These are phyloP conservation scores for Pterocarpus macrocarpus DNA, from an alignment of 306 rosid species.

Conservation along the genomic window DNA sequence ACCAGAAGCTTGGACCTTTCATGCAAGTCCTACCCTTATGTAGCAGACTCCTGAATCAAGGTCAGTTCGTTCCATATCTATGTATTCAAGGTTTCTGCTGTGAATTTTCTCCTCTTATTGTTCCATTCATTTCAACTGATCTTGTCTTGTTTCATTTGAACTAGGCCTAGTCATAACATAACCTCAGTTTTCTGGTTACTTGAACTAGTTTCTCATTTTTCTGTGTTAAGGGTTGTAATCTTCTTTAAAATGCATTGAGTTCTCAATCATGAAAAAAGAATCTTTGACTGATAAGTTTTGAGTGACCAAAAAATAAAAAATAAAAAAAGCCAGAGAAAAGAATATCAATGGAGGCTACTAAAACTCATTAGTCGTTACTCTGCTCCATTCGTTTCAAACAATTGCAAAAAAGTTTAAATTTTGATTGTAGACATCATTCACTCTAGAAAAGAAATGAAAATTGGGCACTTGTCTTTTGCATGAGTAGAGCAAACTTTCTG, in stretches of 20 bases:
- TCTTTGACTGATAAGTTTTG: conserved; percentile 15
- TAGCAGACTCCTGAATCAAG: conserved; percentile 65
- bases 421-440: conserved; percentile 26
- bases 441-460: conserved; percentile 4
- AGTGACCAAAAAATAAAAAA: conserved; percentile 4
- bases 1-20: conserved; percentile 69
- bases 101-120: conserved; percentile 9
- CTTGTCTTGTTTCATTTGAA: conserved; percentile 32
- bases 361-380: background rate
- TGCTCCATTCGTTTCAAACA: conserved; percentile 15
- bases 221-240: background rate
- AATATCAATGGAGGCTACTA: conserved; percentile 1
- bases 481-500: background rate
- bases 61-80: conserved; percentile 35
- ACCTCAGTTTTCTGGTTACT: conserved; percentile 17
- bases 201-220: conserved; percentile 22
- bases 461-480: conserved; percentile 21
- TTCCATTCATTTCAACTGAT: conserved; percentile 13
- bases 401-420: background rate
- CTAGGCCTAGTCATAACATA: conserved; percentile 8
- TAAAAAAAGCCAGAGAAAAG: background rate
- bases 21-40: conserved; percentile 67
- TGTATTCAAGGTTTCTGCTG: conserved; percentile 15
- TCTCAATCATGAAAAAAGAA: conserved; percentile 32
- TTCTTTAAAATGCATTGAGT: conserved; percentile 1